phyloP scores from a whole-genome alignment of 208 protist genomes.

The Kentomonas sorsogonicus region DNA sequence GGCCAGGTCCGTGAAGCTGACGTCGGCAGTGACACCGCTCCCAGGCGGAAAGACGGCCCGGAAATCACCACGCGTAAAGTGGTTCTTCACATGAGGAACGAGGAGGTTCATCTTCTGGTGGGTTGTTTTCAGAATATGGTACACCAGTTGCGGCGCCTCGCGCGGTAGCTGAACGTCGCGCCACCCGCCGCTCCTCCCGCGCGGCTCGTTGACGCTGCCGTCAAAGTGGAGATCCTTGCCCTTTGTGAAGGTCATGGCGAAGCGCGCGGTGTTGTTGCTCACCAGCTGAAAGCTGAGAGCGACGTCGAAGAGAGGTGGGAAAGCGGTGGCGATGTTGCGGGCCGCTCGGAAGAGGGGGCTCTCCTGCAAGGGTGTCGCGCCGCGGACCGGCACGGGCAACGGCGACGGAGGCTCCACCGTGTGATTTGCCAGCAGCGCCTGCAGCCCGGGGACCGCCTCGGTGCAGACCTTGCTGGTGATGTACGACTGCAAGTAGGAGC shows the following conservation, averaged over 20 bases:
- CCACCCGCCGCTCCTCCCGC: too few species aligned
- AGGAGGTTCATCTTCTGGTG: too few species aligned
- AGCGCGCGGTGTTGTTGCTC: conserved; percentile 11
- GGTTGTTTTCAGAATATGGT: too few species aligned
- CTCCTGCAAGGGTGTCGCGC: conserved; percentile 10
- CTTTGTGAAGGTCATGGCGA: conserved; percentile 12
- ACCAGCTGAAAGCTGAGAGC: conserved; percentile 4
- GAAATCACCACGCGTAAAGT: too few species aligned
- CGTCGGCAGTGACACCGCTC: neutral
- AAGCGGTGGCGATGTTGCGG: conserved; percentile 13
- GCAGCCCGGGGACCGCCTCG: conserved; percentile 14
- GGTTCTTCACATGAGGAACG: too few species aligned
- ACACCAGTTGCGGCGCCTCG: too few species aligned
- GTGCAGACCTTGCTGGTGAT: conserved; percentile 18
- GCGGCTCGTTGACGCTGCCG: conserved; percentile 1
- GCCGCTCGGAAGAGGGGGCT: conserved; percentile 15
- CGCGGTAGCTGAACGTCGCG: too few species aligned
- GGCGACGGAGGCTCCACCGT: conserved; percentile 13
- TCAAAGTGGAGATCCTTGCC: conserved; percentile 11
- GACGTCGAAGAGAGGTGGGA: conserved; percentile 16
- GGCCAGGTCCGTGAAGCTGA: neutral
- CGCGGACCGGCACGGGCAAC: conserved; percentile 11
- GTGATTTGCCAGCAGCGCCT: conserved; percentile 13
- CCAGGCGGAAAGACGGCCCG: neutral
- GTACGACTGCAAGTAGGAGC: conserved; percentile 12